Evolutionary conservation across 495 filamentous ascomycete species (phyloP).

Genomic region (Aspergillus bridgeri): DNA sequence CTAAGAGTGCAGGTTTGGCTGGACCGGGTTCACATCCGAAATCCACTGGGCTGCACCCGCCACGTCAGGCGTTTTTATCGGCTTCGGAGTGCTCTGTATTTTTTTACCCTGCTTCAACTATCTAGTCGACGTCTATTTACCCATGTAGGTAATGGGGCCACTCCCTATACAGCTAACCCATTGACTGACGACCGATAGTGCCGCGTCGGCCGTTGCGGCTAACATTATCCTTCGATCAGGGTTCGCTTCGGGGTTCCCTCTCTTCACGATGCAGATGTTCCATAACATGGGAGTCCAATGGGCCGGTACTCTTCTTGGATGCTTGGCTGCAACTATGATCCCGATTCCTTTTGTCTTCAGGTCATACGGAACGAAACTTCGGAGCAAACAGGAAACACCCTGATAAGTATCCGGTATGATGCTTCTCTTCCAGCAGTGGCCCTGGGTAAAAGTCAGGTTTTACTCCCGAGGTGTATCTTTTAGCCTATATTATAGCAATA

Average conservation of each 20-base stretch:
- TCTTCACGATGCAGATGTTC: conserved; percentile 83
- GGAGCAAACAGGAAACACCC: no score
- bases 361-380: no score
- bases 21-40: conserved; percentile 33
- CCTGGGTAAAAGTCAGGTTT: no score
- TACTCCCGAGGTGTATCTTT: no score
- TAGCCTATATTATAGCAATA: no score
- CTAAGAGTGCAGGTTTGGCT: conserved; percentile 34
- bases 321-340: conserved; percentile 65
- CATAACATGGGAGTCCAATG: conserved; percentile 72
- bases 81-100: conserved; percentile 35
- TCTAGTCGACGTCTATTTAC: conserved; percentile 45
- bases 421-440: no score
- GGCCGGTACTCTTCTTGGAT: conserved; percentile 74
- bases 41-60: conserved; percentile 37
- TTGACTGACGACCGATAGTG: conserved; percentile 35
- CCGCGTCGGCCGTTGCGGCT: conserved; percentile 81
- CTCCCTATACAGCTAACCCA: conserved; percentile 7
- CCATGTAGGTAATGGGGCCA: conserved; percentile 56
- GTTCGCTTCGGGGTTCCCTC: conserved; percentile 72
- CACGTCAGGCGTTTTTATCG: conserved; percentile 29
- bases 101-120: conserved; percentile 43
- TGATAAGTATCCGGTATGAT: no score
- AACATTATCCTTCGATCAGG: conserved; percentile 85
- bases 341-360: conserved; percentile 60